A percentile compares a stretch with the other conserved stretches of the same genome.
These are phyloP conservation scores for Epichloe glyceriae DNA, from an alignment of 2,329 filamentous ascomycete species.

Conservation along the genomic window DNA sequence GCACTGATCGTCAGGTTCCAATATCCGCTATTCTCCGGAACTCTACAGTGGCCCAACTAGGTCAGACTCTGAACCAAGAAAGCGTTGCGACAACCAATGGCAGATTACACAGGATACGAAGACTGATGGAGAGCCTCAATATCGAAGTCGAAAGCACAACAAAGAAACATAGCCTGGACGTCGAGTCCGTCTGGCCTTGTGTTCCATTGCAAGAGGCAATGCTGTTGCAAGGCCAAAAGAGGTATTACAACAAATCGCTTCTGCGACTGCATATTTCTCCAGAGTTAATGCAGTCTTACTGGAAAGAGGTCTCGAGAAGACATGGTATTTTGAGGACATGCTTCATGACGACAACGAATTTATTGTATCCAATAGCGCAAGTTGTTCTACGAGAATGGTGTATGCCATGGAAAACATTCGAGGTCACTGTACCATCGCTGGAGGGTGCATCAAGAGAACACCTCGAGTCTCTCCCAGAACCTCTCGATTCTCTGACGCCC, in stretches of 20 bases:
- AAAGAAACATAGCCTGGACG: slow-evolving; percentile 14
- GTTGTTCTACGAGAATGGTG: slow-evolving; percentile 43
- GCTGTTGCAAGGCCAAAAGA: slow-evolving; percentile 42
- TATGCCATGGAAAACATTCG: slow-evolving; percentile 27
- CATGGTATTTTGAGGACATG: slow-evolving; percentile 70
- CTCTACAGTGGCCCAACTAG: slow-evolving; percentile 51
- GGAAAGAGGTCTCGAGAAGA: slow-evolving; percentile 47
- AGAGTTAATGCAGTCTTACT: slow-evolving; percentile 40
- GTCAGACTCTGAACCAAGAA: slow-evolving; percentile 15
- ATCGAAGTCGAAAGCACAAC: slow-evolving; percentile 1
- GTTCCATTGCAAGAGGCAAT: slow-evolving; percentile 83
- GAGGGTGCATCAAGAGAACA: slow-evolving; percentile 27
- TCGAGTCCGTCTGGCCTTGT: slow-evolving; percentile 58
- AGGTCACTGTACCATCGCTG: slow-evolving; percentile 19
- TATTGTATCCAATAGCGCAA: slow-evolving; percentile 55
- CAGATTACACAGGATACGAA: slow-evolving; percentile 1
- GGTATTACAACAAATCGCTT: slow-evolving; percentile 63
- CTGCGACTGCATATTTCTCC: slow-evolving; percentile 44
- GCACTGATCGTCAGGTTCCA: slow-evolving; percentile 36
- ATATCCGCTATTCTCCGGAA: slow-evolving; percentile 60
- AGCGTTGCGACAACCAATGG: background rate
- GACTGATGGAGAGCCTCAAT: slow-evolving; percentile 14
- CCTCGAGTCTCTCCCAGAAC: slow-evolving; percentile 21
- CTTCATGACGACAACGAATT: slow-evolving; percentile 53
- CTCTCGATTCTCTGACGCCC: slow-evolving; percentile 31